Evolutionary conservation across 2,329 filamentous ascomycete species (phyloP), one percentile per base, ranked within the genome.

Genomic region (Alternaria sp.): DNA sequence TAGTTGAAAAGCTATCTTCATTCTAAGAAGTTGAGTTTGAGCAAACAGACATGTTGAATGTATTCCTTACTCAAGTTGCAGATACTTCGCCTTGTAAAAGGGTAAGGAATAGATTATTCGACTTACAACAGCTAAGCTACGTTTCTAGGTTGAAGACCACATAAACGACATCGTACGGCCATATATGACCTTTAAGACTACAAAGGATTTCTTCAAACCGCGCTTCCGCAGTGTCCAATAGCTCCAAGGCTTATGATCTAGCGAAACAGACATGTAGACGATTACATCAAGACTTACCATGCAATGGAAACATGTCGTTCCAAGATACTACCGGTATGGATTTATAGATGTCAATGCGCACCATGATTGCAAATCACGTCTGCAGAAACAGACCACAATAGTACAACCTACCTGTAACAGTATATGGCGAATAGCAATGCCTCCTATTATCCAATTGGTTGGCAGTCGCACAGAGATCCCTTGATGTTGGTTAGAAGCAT

Each of bases 401-500:
- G 23, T n/a, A 24, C 55, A 39, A 58, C 55, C 45, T 44, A 58
- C 55, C 55, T 58, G 3, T 11, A 24, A 26, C 23, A 21, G 21
- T 33, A 40, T 24, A 34, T 28, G 10, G 11, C 29, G 23, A 13
- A 14, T 4, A 21, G 13, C 3, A 28, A 33, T 14, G 13, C 5
- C n/a, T 23, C 13, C 17, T 24, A n/a, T 37, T 24, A n/a, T 28
- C 40, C 21, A 39, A n/a, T 14, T 31, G 41, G 21, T 29, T 31
- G 41, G 46, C 28, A 36, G 40, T 60, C 48, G 58, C 59, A 66
- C 60, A 49, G 56, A 62, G 44, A 52, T 72, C 58, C 72, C 71
- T 72, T 73, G 62, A 63, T 66, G 53, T 55, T 50, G 56, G 70
- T 75, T 73, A 75, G 72, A 75, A 61, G 60, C 62, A 65, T 61